Evolutionary conservation across 768 basidiomycete species (phyloP), one percentile per base, ranked within the genome.

Genomic region (Punctularia strigosozonata): DNA sequence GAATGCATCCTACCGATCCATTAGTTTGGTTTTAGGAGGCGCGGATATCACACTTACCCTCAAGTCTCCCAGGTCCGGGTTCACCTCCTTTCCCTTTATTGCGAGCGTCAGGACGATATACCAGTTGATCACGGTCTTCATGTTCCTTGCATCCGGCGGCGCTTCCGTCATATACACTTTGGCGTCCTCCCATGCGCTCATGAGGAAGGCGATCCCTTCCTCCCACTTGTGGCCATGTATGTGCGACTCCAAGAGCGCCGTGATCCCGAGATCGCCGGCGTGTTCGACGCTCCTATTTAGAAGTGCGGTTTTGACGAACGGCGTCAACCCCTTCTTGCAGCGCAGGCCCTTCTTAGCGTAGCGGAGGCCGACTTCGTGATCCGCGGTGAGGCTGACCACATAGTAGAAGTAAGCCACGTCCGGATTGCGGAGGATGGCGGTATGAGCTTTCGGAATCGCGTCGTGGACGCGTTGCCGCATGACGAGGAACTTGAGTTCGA

Each of bases 271-370:
- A 40, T 73, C 64, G 2, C 68, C 70, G 1, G 78, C 75, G 45
- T 75, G 73, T 46, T 71, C 70, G 3, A 76, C 67, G 0, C 76
- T 71, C n/a, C 78, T 69, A 46, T 75, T 71, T 56, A 75, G 63
- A 50, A 80, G 53, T 50, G 67, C 67, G 41, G 65, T 68, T 30
- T 65, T 65, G n/a, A 81, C 53, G 43, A 79, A 82, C 3, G 71
- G 65, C 12, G 75, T 68, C 12, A 62, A 66, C n/a, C n/a, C n/a
- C 13, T 61, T 51, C 42, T 64, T 65, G 58, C 73, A 70, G 49
- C 74, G 77, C 47, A 80, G 44, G 1, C 79, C 79, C 49, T 80
- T 74, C 62, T 80, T 80, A 43, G 75, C 71, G 1, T 67, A 73
- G 6, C 73, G 66, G 19, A 81, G 59, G 1, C 73, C 77, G n/a